A percentile compares a stretch with the other conserved stretches of the same genome.
Conservation (phyloP, 257 asterid species). For the Voacanga thouarsii region DNA sequence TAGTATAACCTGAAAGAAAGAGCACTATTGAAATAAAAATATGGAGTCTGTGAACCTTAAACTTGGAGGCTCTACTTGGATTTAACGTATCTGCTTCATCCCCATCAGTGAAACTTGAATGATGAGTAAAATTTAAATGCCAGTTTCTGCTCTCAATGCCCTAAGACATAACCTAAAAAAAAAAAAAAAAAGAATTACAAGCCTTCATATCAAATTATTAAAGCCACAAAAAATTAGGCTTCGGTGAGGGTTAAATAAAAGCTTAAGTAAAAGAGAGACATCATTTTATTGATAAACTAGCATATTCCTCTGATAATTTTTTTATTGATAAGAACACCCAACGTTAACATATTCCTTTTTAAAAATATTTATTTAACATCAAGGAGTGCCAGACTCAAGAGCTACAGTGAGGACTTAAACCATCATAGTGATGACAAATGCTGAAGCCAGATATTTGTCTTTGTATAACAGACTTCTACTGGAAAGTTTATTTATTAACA, state of each 20-base stretch:
- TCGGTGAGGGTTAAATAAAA: too few relatives aligned
- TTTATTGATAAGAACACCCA: background rate
- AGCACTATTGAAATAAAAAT: too few relatives aligned
- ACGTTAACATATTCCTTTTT: background rate
- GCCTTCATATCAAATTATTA: background rate
- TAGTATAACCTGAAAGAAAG: background rate
- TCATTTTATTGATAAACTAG: background rate
- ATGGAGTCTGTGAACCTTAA: slow-evolving; percentile 51
- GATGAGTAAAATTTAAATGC: slow-evolving; percentile 28
- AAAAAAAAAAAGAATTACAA: slow-evolving; percentile 3
- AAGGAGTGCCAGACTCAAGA: background rate
- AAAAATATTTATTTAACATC: background rate
- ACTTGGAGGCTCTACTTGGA: slow-evolving; percentile 36
- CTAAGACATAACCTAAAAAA: slow-evolving; percentile 39
- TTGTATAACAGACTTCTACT: background rate
- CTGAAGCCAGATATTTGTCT: background rate
- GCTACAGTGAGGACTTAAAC: background rate
- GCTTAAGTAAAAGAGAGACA: background rate
- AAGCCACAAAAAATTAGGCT: background rate
- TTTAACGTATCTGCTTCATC: slow-evolving; percentile 29
- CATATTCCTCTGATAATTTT: background rate
- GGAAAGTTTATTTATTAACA: background rate
- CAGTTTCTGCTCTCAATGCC: slow-evolving; percentile 33
- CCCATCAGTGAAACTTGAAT: slow-evolving; percentile 28
- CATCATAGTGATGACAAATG: background rate